These are phyloP conservation scores for Candida albicans DNA, from an alignment of 1,139 yeast species.

Conservation along the genomic window DNA sequence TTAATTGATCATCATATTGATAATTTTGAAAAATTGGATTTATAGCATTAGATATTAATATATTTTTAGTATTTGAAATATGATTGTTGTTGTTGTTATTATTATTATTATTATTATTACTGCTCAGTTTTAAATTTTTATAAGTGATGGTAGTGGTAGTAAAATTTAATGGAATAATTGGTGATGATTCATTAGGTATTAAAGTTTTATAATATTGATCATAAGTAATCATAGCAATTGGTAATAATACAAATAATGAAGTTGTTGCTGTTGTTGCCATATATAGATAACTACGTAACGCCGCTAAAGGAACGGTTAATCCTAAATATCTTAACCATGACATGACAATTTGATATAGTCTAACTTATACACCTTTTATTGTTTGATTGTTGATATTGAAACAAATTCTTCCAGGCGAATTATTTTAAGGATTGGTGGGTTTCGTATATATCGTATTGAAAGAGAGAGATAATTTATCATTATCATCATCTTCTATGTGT, in stretches of 20 bases:
- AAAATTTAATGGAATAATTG: constrained; percentile 13
- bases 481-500: not conserved
- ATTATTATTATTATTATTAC: too few species aligned
- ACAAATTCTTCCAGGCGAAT: too few species aligned
- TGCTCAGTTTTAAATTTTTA: too few species aligned
- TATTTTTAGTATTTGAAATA: too few species aligned
- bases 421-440: too few species aligned
- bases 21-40: constrained; percentile 5
- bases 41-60: constrained; percentile 4
- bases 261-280: constrained; percentile 17
- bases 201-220: constrained; percentile 25
- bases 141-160: not conserved
- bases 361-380: too few species aligned
- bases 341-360: constrained; percentile 4
- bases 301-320: constrained; percentile 11
- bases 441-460: too few species aligned
- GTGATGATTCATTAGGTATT: constrained; percentile 21
- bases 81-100: too few species aligned
- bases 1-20: constrained; percentile 10
- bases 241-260: constrained; percentile 22
- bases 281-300: constrained; percentile 22
- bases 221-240: constrained; percentile 28
- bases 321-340: constrained; percentile 13
- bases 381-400: too few species aligned
- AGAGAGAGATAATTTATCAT: too few species aligned